Conservation (phyloP, 148 eudicot genomes). For the Chenopodium album region DNA sequence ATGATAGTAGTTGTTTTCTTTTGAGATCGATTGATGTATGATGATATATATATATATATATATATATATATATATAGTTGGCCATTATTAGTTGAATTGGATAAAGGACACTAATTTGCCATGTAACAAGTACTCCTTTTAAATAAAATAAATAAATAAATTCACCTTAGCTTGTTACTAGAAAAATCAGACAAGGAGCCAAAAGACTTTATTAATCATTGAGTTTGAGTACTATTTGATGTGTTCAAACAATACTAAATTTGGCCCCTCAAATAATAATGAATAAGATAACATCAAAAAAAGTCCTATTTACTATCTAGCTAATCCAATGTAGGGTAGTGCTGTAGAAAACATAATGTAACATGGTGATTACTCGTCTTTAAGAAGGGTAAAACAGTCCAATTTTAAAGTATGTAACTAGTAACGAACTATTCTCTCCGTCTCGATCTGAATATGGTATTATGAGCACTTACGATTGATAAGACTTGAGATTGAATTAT, state of each 20-base stretch:
- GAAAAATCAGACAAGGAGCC: conserved; percentile 13
- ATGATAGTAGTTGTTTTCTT: conserved; percentile 6
- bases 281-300: conserved; percentile 15
- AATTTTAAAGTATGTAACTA: too few relatives aligned
- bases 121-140: neutral
- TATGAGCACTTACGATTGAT: too few relatives aligned
- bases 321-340: too few relatives aligned
- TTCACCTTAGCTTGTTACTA: too few relatives aligned
- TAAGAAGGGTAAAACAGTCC: too few relatives aligned
- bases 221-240: conserved; percentile 1
- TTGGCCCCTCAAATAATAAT: conserved; percentile 19
- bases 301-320: neutral
- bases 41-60: neutral
- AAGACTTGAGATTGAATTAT: too few relatives aligned
- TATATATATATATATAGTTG: conserved; percentile 9
- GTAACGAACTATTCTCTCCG: too few relatives aligned
- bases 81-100: conserved; percentile 16
- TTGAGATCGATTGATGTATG: neutral
- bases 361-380: too few relatives aligned
- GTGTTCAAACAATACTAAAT: neutral
- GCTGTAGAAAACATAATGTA: too few relatives aligned
- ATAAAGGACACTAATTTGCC: conserved; percentile 12
- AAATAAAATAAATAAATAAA: too few relatives aligned
- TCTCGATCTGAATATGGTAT: too few relatives aligned
- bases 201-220: conserved; percentile 14